Conservation (phyloP, 2,329 filamentous ascomycete genomes). For the Claviceps africana region DNA sequence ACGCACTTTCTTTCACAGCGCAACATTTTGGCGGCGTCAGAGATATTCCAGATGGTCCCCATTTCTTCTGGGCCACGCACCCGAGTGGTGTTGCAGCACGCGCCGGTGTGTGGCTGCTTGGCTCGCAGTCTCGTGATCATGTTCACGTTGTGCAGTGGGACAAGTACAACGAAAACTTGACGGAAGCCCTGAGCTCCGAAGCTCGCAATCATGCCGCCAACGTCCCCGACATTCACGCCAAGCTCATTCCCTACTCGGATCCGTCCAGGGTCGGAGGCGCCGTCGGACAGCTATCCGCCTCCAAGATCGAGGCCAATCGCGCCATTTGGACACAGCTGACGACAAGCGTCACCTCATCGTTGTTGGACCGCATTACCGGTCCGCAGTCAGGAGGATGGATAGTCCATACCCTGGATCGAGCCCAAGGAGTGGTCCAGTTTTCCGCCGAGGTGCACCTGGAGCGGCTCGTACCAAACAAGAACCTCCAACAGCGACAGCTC, state of each 20-base stretch:
- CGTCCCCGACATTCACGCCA: constrained; percentile 23
- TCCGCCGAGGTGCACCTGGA: constrained; percentile 26
- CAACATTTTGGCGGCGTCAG: constrained; percentile 38
- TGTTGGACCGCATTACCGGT: constrained; percentile 35
- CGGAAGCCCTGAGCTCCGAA: constrained; percentile 32
- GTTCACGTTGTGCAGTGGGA: constrained; percentile 42
- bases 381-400: constrained; percentile 30
- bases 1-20: constrained; percentile 34
- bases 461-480: constrained; percentile 19
- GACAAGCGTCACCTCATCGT: constrained; percentile 27
- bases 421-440: constrained; percentile 28
- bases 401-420: constrained; percentile 38
- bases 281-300: constrained; percentile 9
- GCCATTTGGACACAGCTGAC: constrained; percentile 40
- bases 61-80: constrained; percentile 46
- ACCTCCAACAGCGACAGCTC: constrained; percentile 27
- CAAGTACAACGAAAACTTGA: constrained; percentile 38
- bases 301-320: constrained; percentile 12
- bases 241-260: constrained; percentile 32
- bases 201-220: constrained; percentile 29
- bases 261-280: constrained; percentile 14
- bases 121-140: constrained; percentile 15
- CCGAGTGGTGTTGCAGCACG: constrained; percentile 32
- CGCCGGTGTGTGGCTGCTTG: constrained; percentile 44
- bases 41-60: constrained; percentile 39